A percentile compares a stretch with the other conserved stretches of the same genome.
Conservation (phyloP, 805 yeast genomes). For the Kodamaea hsintzibuensis region DNA sequence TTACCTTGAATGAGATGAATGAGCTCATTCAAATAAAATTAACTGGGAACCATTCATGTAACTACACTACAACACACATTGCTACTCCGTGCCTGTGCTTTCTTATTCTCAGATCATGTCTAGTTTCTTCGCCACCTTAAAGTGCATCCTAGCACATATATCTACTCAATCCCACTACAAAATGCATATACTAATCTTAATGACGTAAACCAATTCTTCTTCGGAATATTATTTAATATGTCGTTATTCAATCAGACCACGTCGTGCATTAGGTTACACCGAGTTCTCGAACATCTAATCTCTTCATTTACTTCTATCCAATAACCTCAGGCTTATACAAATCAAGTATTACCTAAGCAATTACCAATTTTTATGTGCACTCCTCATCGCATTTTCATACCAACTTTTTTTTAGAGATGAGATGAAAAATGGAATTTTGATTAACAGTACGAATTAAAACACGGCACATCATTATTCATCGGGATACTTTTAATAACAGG, state of each 20-base stretch:
- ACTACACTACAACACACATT: not conserved
- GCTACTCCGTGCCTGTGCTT: not conserved
- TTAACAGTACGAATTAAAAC: not conserved
- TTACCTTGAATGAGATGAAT: too few species aligned
- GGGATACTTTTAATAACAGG: not conserved
- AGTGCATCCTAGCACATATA: not conserved
- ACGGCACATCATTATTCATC: not conserved
- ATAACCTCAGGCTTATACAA: not conserved
- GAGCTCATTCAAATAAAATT: not conserved
- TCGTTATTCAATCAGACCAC: not conserved
- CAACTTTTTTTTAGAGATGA: constrained; percentile 8
- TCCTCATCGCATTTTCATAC: constrained; percentile 5
- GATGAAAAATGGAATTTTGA: not conserved
- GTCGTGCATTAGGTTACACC: not conserved
- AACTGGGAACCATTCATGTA: not conserved
- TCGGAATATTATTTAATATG: not conserved
- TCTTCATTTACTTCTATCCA: not conserved
- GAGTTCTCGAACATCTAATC: not conserved
- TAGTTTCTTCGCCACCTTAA: not conserved
- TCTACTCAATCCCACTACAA: not conserved
- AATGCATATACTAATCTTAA: not conserved
- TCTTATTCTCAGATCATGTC: not conserved
- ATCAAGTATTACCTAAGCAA: constrained; percentile 1
- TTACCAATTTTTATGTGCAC: not conserved
- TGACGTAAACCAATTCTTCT: not conserved